Percentiles rank a stretch among this genome's conserved stretches.
Conservation (phyloP, 148 eudicot species). For the Drosera capensis region DNA sequence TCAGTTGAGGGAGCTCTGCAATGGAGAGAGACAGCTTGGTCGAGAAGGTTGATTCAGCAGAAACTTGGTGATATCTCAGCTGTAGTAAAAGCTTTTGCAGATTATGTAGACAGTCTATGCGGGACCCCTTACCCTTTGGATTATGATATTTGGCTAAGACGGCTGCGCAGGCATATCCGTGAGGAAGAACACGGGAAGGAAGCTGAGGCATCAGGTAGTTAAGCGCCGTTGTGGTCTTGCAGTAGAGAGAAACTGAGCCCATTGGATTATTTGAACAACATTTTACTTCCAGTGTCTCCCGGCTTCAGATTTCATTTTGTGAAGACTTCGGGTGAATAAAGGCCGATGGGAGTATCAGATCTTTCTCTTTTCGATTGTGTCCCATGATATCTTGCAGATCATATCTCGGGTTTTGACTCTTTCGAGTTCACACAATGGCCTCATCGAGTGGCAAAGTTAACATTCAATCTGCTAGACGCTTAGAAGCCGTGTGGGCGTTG, state of each 20-base stretch:
- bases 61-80: conserved; percentile 90
- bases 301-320: too few relatives aligned
- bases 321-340: too few relatives aligned
- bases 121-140: conserved; percentile 90
- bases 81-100: conserved; percentile 86
- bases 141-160: conserved; percentile 67
- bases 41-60: conserved; percentile 79
- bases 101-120: conserved; percentile 90
- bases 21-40: conserved; percentile 90
- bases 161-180: conserved; percentile 51
- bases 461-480: too few relatives aligned
- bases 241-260: not conserved
- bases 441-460: too few relatives aligned
- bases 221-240: conserved; percentile 4
- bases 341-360: too few relatives aligned
- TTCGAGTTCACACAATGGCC: too few relatives aligned
- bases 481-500: too few relatives aligned
- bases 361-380: too few relatives aligned
- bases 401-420: too few relatives aligned
- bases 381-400: too few relatives aligned
- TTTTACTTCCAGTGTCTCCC: too few relatives aligned
- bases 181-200: conserved; percentile 70
- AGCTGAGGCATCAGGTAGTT: conserved; percentile 26
- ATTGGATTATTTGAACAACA: not conserved
- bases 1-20: conserved; percentile 86